Evolutionary conservation across 495 filamentous ascomycete genomes (phyloP).

Genomic region (Venustampulla echinocandica): DNA sequence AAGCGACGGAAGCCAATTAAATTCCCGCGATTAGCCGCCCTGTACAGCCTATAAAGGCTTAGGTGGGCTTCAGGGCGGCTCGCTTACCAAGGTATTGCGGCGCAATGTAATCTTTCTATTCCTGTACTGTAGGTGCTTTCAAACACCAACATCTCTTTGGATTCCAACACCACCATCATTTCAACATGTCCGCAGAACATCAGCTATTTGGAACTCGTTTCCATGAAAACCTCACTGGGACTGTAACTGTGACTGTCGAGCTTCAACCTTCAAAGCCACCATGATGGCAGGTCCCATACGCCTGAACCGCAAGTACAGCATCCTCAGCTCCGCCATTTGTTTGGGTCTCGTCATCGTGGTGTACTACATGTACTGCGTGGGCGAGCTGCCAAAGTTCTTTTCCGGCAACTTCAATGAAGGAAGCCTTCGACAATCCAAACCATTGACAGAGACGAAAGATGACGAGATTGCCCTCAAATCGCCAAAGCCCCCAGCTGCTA

Average conservation of each 20-base stretch:
- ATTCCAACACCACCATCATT: constrained; percentile 13
- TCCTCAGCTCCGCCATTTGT: constrained; percentile 16
- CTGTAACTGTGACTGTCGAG: constrained; percentile 13
- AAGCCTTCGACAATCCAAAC: constrained; percentile 16
- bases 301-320: constrained; percentile 15
- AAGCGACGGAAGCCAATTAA: constrained; percentile 15
- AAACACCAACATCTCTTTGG: constrained; percentile 14
- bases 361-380: constrained; percentile 16
- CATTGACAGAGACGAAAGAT: constrained; percentile 17
- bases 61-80: constrained; percentile 13
- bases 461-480: constrained; percentile 14
- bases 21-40: constrained; percentile 10
- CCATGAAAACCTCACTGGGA: constrained; percentile 15
- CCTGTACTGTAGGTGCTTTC: constrained; percentile 7
- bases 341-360: constrained; percentile 14
- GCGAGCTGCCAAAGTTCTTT: constrained; percentile 15
- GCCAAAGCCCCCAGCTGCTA: constrained; percentile 15
- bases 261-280: constrained; percentile 15
- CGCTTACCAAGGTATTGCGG: constrained; percentile 8
- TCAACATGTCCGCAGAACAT: constrained; percentile 13
- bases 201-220: constrained; percentile 15
- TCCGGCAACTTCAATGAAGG: constrained; percentile 15
- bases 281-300: constrained; percentile 14
- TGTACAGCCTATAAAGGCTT: constrained; percentile 12
- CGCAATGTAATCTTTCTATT: constrained; percentile 12